Conservation (phyloP, 2,329 filamentous ascomycete genomes). For the Trichoderma sp. region DNA sequence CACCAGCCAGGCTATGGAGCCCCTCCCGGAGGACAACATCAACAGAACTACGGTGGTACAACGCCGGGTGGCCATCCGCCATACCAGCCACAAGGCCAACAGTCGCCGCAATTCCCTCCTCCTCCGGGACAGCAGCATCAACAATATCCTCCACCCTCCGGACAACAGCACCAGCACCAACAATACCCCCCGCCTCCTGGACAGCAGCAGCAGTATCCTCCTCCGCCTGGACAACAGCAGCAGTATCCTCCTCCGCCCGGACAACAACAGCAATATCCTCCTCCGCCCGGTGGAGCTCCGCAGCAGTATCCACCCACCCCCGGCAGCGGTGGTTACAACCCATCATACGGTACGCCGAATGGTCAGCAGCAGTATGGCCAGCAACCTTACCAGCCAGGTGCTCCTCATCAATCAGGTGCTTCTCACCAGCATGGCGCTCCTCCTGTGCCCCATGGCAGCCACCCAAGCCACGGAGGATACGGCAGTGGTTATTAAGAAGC, state of each 20-base stretch:
- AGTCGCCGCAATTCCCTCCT: constrained; percentile 27
- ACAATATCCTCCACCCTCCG: not conserved
- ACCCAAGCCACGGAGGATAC: constrained; percentile 28
- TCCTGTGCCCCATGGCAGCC: constrained; percentile 28
- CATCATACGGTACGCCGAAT: constrained; percentile 38
- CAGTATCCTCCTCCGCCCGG: constrained; percentile 6
- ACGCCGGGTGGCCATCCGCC: constrained; percentile 15
- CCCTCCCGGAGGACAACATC: constrained; percentile 29
- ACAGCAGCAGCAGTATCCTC: constrained; percentile 12
- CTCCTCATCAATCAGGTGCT: constrained; percentile 35
- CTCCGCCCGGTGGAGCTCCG: constrained; percentile 32
- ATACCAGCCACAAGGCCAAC: not conserved
- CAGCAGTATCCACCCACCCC: constrained; percentile 5
- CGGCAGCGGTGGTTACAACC: constrained; percentile 36
- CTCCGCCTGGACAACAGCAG: constrained; percentile 1
- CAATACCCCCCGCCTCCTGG: constrained; percentile 23
- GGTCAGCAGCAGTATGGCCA: constrained; percentile 39
- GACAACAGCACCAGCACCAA: constrained; percentile 14
- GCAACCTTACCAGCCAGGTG: constrained; percentile 36
- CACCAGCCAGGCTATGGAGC: constrained; percentile 20
- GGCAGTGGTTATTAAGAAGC: constrained; percentile 22
- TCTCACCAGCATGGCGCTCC: constrained; percentile 37
- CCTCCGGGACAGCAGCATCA: constrained; percentile 21
- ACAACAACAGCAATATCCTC: constrained; percentile 34
- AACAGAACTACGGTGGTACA: constrained; percentile 34